Evolutionary conservation across 148 eudicot species (phyloP).

Genomic region (Rhododendron henanense): DNA sequence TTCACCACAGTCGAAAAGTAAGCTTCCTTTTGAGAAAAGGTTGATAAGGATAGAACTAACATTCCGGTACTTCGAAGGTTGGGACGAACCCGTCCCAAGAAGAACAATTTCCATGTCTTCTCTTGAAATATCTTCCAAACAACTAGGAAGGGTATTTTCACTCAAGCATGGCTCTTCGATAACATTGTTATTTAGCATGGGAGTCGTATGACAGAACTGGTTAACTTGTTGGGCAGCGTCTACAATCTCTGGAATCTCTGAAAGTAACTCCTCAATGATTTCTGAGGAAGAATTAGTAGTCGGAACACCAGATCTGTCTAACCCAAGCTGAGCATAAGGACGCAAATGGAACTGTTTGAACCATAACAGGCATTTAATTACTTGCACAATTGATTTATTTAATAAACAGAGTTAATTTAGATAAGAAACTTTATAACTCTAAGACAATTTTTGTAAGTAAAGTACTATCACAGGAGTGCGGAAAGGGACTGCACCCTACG

Average conservation of each 20-base stretch:
- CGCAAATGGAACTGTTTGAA: constrained; percentile 78
- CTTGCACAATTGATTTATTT: not conserved
- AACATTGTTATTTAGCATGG: constrained; percentile 13
- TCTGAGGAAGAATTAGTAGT: constrained; percentile 21
- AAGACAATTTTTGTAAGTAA: not conserved
- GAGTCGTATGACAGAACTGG: constrained; percentile 34
- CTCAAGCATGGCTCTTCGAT: constrained; percentile 73
- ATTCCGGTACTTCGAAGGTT: constrained; percentile 95
- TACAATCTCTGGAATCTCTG: constrained; percentile 73
- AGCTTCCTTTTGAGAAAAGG: constrained; percentile 79
- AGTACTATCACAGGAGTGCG: not conserved
- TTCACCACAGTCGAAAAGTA: constrained; percentile 95
- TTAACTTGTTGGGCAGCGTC: constrained; percentile 60
- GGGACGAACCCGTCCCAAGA: constrained; percentile 96
- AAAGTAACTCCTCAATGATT: constrained; percentile 53
- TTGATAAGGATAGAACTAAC: constrained; percentile 84
- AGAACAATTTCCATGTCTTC: constrained; percentile 96
- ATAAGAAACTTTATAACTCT: not conserved
- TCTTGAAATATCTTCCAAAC: constrained; percentile 73
- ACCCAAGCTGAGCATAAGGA: constrained; percentile 70
- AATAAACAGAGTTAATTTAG: not conserved
- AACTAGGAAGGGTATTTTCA: constrained; percentile 56
- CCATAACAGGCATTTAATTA: constrained; percentile 7
- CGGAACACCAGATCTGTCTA: constrained; percentile 70
- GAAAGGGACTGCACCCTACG: not conserved